Percentiles rank a stretch among this genome's conserved stretches.
Evolutionary conservation across 768 basidiomycete genomes (phyloP).

Genomic region (Mycena galopus): DNA sequence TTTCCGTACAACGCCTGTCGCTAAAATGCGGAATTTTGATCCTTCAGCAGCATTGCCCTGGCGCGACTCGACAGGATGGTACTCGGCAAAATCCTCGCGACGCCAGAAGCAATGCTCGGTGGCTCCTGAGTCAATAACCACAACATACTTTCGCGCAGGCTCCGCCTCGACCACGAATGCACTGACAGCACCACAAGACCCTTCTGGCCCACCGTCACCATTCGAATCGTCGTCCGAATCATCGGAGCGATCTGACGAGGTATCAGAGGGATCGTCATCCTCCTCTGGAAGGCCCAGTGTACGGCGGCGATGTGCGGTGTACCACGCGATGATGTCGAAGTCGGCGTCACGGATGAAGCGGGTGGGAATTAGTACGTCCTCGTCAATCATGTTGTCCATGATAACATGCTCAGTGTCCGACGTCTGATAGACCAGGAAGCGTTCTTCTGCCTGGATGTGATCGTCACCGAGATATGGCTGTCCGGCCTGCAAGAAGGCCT

Average conservation of each 20-base stretch:
- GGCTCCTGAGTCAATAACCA: constrained; percentile 3
- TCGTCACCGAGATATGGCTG: constrained; percentile 23
- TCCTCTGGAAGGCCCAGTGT: background rate
- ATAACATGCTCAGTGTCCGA: constrained; percentile 27
- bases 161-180: background rate
- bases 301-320: background rate
- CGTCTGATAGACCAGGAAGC: constrained; percentile 24
- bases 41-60: background rate
- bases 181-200: background rate
- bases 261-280: background rate
- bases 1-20: background rate
- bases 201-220: background rate
- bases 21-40: constrained; percentile 11
- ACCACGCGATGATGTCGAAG: constrained; percentile 17
- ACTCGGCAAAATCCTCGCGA: constrained; percentile 6
- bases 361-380: constrained; percentile 11
- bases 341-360: background rate
- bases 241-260: background rate
- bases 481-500: background rate
- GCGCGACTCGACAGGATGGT: background rate
- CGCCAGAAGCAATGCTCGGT: constrained; percentile 9
- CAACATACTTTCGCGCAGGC: background rate
- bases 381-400: constrained; percentile 21
- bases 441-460: background rate
- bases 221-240: background rate